Conservation (phyloP, 2,329 filamentous ascomycete genomes). For the Gaeumannomyces tritici region DNA sequence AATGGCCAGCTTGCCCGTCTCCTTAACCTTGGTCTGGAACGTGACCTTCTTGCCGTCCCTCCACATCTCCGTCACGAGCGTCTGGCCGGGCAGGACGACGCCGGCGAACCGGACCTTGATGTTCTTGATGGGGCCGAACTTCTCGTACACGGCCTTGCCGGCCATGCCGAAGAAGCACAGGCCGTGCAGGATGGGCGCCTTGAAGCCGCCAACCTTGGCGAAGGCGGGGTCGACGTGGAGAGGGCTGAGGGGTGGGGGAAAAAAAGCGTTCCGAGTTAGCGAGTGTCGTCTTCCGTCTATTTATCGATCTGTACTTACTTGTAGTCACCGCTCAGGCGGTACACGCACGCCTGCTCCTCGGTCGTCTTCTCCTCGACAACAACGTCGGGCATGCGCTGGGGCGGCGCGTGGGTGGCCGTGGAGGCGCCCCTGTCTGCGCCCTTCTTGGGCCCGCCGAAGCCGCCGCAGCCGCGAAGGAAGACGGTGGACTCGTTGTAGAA, state of each 20-base stretch:
- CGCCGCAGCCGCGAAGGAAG: slow-evolving; percentile 84
- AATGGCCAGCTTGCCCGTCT: slow-evolving; percentile 86
- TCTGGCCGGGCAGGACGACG: slow-evolving; percentile 77
- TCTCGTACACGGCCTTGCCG: slow-evolving; percentile 81
- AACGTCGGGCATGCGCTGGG: slow-evolving; percentile 62
- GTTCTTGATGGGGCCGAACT: slow-evolving; percentile 76
- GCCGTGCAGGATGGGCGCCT: slow-evolving; percentile 90
- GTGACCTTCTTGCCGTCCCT: slow-evolving; percentile 70
- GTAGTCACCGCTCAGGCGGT: slow-evolving; percentile 87
- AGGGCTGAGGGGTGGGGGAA: slow-evolving; percentile 51
- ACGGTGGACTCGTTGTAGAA: slow-evolving; percentile 97
- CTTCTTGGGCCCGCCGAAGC: slow-evolving; percentile 79
- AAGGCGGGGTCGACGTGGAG: slow-evolving; percentile 93
- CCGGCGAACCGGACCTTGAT: slow-evolving; percentile 90
- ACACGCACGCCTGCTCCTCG: slow-evolving; percentile 86
- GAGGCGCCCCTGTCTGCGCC: slow-evolving; percentile 67
- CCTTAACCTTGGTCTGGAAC: slow-evolving; percentile 83
- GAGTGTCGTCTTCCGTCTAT: neutral
- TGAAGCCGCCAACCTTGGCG: slow-evolving; percentile 91
- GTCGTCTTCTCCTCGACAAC: slow-evolving; percentile 79
- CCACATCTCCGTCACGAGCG: slow-evolving; percentile 92
- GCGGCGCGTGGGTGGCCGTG: slow-evolving; percentile 70
- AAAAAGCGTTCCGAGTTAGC: neutral
- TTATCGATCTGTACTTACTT: slow-evolving; percentile 41
- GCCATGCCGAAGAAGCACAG: slow-evolving; percentile 90